Conservation (phyloP, 78 protist genomes). For the Protostelium mycophagum region DNA sequence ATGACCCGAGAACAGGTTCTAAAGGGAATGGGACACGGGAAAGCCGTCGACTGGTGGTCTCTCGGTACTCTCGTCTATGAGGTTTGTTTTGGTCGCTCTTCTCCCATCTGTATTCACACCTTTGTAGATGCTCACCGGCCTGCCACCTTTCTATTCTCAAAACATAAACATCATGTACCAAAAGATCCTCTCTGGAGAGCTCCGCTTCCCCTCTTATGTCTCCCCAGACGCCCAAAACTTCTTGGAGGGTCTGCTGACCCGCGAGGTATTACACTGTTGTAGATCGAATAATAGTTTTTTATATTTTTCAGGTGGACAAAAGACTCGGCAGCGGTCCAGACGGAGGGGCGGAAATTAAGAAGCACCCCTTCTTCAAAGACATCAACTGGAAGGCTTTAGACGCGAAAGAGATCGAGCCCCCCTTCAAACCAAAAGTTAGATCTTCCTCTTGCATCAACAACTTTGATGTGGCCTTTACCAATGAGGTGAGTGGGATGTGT, state of each 20-base stretch:
- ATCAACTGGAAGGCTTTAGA: conserved; percentile 18
- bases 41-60: conserved; percentile 93
- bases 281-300: background rate
- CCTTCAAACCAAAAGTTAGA: conserved; percentile 48
- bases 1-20: conserved; percentile 33
- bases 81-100: conserved; percentile 20
- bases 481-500: conserved; percentile 12
- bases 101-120: background rate
- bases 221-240: conserved; percentile 34
- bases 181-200: conserved; percentile 49
- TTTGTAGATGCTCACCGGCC: background rate
- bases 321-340: background rate
- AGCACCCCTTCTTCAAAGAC: conserved; percentile 7
- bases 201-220: conserved; percentile 54
- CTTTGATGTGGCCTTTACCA: conserved; percentile 59
- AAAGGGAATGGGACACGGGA: conserved; percentile 67
- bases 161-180: conserved; percentile 61
- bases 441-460: conserved; percentile 42
- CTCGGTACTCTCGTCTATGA: conserved; percentile 87
- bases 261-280: background rate
- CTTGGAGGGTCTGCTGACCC: background rate
- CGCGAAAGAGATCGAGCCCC: conserved; percentile 11
- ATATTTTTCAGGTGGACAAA: background rate
- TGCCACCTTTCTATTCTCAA: conserved; percentile 68
- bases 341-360: background rate